These are phyloP conservation scores for Recurvomyces mirabilis DNA, from an alignment of 495 filamentous ascomycete genomes.

Conservation along the genomic window DNA sequence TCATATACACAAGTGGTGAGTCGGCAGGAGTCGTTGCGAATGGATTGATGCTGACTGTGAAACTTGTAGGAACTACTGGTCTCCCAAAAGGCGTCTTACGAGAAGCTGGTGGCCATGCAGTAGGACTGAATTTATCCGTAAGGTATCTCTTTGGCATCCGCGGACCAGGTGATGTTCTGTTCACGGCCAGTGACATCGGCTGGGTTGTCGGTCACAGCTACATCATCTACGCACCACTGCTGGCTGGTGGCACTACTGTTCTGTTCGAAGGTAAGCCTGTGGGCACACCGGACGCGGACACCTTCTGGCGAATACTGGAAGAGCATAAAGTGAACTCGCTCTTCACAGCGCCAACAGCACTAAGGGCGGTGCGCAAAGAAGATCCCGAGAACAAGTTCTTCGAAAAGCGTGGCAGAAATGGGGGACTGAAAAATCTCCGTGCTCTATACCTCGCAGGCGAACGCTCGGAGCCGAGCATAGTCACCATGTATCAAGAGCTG, in stretches of 20 bases:
- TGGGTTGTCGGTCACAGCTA: constrained; percentile 36
- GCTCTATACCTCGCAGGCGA: constrained; percentile 84
- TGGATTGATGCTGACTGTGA: neutral
- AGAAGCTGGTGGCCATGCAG: constrained; percentile 76
- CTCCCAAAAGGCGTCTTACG: constrained; percentile 80
- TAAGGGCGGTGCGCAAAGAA: constrained; percentile 76
- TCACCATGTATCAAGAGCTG: constrained; percentile 65
- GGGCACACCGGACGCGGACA: constrained; percentile 75
- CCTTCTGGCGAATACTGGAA: constrained; percentile 78
- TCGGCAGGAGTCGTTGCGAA: neutral
- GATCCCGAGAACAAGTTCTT: constrained; percentile 64
- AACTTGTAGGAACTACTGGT: constrained; percentile 59
- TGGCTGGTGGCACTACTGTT: constrained; percentile 75
- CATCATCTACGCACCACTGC: constrained; percentile 69
- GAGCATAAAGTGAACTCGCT: constrained; percentile 74
- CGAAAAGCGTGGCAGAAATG: constrained; percentile 46
- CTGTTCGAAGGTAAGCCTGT: constrained; percentile 88
- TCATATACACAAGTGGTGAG: constrained; percentile 73
- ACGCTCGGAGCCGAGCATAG: constrained; percentile 75
- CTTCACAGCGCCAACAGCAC: constrained; percentile 77
- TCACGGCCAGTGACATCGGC: constrained; percentile 48
- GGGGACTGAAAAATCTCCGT: constrained; percentile 54
- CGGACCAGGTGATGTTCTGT: constrained; percentile 73
- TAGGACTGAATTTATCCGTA: constrained; percentile 70
- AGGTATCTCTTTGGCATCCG: constrained; percentile 67